A percentile compares a stretch with the other conserved stretches of the same genome.
These are phyloP conservation scores for Gracilariopsis chorda DNA, from an alignment of 23 red algal genomes.

Conservation along the genomic window DNA sequence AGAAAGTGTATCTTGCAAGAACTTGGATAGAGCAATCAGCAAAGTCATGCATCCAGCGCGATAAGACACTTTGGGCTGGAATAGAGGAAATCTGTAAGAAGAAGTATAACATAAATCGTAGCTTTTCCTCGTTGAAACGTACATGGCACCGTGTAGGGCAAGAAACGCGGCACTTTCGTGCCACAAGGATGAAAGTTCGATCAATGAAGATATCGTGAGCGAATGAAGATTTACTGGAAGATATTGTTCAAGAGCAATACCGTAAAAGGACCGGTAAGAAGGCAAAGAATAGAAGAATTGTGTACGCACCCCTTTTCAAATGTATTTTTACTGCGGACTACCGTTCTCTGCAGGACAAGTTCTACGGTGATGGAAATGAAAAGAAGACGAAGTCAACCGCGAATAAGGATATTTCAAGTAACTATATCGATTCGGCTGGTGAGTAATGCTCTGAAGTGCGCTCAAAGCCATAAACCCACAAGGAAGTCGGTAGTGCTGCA, in stretches of 20 bases:
- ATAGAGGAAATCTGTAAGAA: too few species aligned
- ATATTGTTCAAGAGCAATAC: slow-evolving; percentile 19
- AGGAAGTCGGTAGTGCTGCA: not conserved
- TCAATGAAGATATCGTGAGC: slow-evolving; percentile 10
- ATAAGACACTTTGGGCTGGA: too few species aligned
- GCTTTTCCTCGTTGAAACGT: too few species aligned
- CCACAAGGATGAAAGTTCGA: not conserved
- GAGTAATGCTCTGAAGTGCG: not conserved
- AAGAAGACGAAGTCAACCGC: not conserved
- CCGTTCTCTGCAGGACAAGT: not conserved
- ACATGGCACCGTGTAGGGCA: too few species aligned
- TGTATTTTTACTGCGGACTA: slow-evolving; percentile 23
- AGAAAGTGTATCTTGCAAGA: too few species aligned
- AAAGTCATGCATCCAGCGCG: too few species aligned
- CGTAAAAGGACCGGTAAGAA: not conserved
- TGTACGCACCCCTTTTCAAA: not conserved
- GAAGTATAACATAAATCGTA: too few species aligned
- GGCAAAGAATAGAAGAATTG: not conserved
- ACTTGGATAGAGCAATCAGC: too few species aligned
- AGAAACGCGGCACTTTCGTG: slow-evolving; percentile 28
- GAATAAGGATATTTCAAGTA: not conserved
- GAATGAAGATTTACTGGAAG: slow-evolving; percentile 26
- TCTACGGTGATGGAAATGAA: not conserved
- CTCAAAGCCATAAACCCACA: not conserved
- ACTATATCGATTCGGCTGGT: not conserved